phyloP scores from a whole-genome alignment of 2,329 filamentous ascomycete species.

The Paraphaeosphaeria sporulosa region DNA sequence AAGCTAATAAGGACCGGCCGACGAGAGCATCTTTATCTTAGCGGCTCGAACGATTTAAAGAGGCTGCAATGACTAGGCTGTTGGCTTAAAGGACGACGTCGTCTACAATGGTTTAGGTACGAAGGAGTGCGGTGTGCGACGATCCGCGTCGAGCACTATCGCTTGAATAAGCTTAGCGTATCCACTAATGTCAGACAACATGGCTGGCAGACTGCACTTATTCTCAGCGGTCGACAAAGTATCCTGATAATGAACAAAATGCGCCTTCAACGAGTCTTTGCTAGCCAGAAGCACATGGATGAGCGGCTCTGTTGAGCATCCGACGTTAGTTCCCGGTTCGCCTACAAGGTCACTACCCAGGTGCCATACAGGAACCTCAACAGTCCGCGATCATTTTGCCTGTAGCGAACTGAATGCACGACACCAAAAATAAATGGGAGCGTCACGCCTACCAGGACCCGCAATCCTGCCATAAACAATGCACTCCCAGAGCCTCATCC shows the following conservation, averaged over 20 bases:
- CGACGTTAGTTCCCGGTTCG: background rate
- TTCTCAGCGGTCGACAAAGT: background rate
- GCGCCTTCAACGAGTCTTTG: background rate
- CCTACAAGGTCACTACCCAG: too few species aligned
- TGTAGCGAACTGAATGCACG: background rate
- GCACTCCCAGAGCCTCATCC: background rate
- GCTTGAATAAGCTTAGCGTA: background rate
- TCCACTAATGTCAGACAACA: background rate
- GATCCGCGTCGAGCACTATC: background rate
- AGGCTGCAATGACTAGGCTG: background rate
- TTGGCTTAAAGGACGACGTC: background rate
- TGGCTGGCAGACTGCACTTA: background rate
- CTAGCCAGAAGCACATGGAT: too few species aligned
- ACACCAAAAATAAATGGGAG: background rate
- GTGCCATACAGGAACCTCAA: too few species aligned
- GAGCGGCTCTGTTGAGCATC: too few species aligned
- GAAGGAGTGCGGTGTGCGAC: background rate
- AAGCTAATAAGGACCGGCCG: background rate
- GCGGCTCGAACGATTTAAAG: constrained; percentile 1
- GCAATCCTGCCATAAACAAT: background rate
- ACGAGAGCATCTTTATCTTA: background rate
- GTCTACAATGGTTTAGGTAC: background rate
- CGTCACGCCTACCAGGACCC: background rate
- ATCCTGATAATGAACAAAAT: background rate
- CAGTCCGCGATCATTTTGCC: too few species aligned